These are phyloP conservation scores for Teratosphaeria viscida DNA, from an alignment of 2,329 filamentous ascomycete species.

Conservation along the genomic window DNA sequence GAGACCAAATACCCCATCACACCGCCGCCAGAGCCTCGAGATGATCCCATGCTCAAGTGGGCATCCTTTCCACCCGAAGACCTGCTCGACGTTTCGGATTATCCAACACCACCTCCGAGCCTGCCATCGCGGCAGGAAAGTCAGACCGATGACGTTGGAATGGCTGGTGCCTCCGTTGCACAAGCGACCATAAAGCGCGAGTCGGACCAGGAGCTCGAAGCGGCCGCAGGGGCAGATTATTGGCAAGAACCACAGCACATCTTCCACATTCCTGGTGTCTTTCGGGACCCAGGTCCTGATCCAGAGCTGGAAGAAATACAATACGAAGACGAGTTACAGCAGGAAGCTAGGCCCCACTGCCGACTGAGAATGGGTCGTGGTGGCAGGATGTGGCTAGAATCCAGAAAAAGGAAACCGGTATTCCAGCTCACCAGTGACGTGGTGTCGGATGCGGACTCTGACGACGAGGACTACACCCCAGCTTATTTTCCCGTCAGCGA, in stretches of 20 bases:
- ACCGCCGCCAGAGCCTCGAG: constrained; percentile 52
- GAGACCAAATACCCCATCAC: constrained; percentile 76
- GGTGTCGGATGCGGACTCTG: constrained; percentile 72
- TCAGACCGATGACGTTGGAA: constrained; percentile 26
- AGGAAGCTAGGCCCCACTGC: constrained; percentile 50
- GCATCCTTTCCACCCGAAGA: constrained; percentile 18
- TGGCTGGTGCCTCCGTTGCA: constrained; percentile 15
- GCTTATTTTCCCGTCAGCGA: constrained; percentile 20
- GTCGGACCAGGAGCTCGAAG: constrained; percentile 6
- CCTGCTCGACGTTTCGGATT: constrained; percentile 8
- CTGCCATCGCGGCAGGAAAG: constrained; percentile 29
- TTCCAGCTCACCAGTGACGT: constrained; percentile 21
- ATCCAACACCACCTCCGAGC: constrained; percentile 39
- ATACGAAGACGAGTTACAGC: constrained; percentile 5
- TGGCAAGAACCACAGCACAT: constrained; percentile 11
- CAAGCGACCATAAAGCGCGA: background rate
- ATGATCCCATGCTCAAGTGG: constrained; percentile 17
- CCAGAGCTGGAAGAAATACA: background rate
- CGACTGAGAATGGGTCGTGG: constrained; percentile 75
- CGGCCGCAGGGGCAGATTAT: constrained; percentile 9
- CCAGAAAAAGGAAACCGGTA: constrained; percentile 16
- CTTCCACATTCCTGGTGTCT: constrained; percentile 13
- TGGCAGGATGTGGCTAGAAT: constrained; percentile 80
- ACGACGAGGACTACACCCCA: constrained; percentile 44
- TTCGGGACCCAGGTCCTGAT: constrained; percentile 4